Evolutionary conservation across 2,329 filamentous ascomycete species (phyloP), one percentile per base, ranked within the genome.

Genomic region (Clonostachys solani): DNA sequence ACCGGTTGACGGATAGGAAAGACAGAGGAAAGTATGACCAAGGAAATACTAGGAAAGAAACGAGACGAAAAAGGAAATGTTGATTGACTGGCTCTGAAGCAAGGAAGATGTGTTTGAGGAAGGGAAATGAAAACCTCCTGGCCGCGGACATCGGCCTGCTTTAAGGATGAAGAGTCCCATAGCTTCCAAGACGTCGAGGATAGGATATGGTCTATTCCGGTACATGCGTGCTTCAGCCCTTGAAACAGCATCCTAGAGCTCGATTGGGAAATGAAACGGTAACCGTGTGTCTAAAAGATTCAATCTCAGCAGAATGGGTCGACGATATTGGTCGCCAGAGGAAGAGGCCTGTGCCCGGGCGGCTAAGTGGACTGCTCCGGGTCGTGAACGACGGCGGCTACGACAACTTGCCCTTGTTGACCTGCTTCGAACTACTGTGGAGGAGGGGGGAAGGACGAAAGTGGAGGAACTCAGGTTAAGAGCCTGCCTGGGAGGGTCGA

Each of bases 311-410:
- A 52, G 53, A 62, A 70, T 55, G 62, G 66, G 64, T 64, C 61
- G 61, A 65, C 66, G 68, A 74, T 69, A 80, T 78, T 80, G 77
- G 77, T 68, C 71, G 61, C 58, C 23, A 55, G 53, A 50, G 68
- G 72, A 70, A 71, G 70, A 63, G 73, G 70, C 76, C 65, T 74
- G 66, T 62, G 64, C 63, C 59, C 57, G 67, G 71, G 72, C 70
- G 71, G 71, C 64, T 73, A 75, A 13, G 33, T 47, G 37, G 29
- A 45, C 17, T 18, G 23, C 23, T 29, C 23, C 23, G 23, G 23
- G 23, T 29, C 23, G 10, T 29, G 23, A 29, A 29, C 23, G 23
- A 29, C 23, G 23, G 23, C 23, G 23, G 23, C 23, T 29, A 29
- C 23, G 23, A 29, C 9, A 9, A 29, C 10, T 29, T 8, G 23